Base-by-base conservation (phyloP, 441 rosid species). In the Iberis amara region DNA sequence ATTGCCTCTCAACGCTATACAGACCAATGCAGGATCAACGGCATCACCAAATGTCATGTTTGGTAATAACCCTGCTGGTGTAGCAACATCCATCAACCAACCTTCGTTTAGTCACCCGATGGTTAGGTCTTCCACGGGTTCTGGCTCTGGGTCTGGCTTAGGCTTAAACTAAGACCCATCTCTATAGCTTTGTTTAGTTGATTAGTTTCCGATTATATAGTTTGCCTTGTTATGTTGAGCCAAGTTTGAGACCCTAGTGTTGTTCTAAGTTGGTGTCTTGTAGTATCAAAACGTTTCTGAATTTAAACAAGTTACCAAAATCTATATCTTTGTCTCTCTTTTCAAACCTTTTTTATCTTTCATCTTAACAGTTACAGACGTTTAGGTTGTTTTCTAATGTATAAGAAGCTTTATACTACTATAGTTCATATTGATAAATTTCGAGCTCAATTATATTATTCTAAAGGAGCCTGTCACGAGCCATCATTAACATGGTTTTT, bases 1-100 rank as follows among this genome's bases (percentile, higher is more conserved):
- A 69, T 70, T 80, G 33, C 96, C 97, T 27, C 69, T 80, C 4
- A 41, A 82, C n/a, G 81, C 94, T 0, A 73, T 89, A 59, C 94
- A 83, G 47, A 69, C 82, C 8, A 79, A 85, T n/a, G 79, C 97
- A n/a, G 78, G 91, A 32, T 75, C 97, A 10, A 76, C 94, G 6
- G 68, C 74, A 11, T 73, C 87, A 13, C 62, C 91, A 7, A 79
- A 72, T 62, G 82, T 61, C 7, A 77, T 79, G 81, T 82, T 80
- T 63, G 85, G 89, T 8, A 82, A 33, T 26, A 65, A 53, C 52
- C 65, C 76, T 13, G 45, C 45, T 39, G 91, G 65, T 4, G 57
- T 5, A 14, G 33, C 31, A 51, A 30, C 42, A 52, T 46, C 60
- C 2, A 56, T 40, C 7, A 63, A 41, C 48, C 68, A 55, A 5